Evolutionary conservation across 495 filamentous ascomycete species (phyloP), one percentile per base, ranked within the genome.

Genomic region (Bryoglossum gracile): DNA sequence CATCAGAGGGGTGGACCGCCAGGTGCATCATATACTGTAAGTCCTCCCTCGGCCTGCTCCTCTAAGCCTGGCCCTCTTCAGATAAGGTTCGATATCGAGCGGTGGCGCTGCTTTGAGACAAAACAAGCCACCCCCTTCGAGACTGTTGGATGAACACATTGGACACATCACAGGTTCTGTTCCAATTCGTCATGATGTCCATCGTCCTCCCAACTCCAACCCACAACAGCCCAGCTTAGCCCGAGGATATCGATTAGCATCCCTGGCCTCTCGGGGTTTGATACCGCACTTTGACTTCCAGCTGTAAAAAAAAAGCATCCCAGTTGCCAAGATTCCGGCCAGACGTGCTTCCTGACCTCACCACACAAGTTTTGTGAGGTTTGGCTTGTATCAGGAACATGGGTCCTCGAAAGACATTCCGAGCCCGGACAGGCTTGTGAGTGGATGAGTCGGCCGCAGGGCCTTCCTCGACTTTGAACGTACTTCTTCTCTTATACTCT

Each of bases 311-410:
- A 42, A 17, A 25, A 23, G 19, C 22, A 28, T 37, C 45, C 46
- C 39, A 10, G 46, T 8, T 45, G 56, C 56, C 56, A 53, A 56
- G 50, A 43, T 1, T 22, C 43, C 53, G 41, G 50, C 36, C 51
- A 46, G 38, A 42, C 50, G 17, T 36, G 35, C 37, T 56, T 54
- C 40, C 42, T 48, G 41, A 54, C 47, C 54, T 57, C 54, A 57
- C 53, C 38, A 51, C 54, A 52, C 53, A 50, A 51, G 50, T 57
- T 55, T 60, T 46, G 46, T 48, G 51, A 43, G 51, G 50, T 57
- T 52, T 50, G 48, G 54, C 50, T 60, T 60, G 57, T 60, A 55
- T 60, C 57, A 60, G 57, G 57, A 54, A 51, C 33, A 61, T 45
- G 58, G 58, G 41, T 49, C 23, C 18, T 46, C 45, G 30, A 52